Conservation (phyloP, 805 yeast species). For the Candida nitratophila region DNA sequence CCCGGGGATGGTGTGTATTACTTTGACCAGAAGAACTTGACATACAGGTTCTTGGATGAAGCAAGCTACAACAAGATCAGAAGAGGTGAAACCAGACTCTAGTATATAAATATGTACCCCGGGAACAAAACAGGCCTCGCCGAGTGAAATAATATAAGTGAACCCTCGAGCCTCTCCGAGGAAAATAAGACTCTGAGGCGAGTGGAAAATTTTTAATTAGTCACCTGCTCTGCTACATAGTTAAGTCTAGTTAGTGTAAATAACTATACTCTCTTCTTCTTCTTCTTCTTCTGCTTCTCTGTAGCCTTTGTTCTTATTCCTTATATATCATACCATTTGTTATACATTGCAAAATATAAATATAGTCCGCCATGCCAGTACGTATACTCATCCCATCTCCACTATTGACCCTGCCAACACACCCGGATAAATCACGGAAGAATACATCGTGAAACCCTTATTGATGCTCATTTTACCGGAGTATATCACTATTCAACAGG, state of each 20-base stretch:
- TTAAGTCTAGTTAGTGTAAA: no score
- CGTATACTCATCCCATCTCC: no score
- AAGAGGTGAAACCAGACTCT: neutral
- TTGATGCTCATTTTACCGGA: no score
- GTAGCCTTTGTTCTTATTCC: neutral
- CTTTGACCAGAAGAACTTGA: conserved; percentile 9
- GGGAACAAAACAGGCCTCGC: no score
- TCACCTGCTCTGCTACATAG: no score
- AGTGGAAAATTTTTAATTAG: neutral
- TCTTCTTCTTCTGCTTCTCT: neutral
- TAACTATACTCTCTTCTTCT: neutral
- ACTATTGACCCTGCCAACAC: no score
- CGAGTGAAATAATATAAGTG: no score
- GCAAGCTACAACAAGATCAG: neutral
- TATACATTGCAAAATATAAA: neutral
- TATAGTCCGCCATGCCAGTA: neutral
- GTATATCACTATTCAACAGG: no score
- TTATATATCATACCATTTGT: neutral
- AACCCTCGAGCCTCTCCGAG: neutral
- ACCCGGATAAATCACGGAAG: no score
- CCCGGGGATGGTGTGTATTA: conserved; percentile 41
- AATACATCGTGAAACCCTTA: no score
- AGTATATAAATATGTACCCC: neutral
- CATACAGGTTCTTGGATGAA: conserved; percentile 2
- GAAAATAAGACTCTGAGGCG: neutral